phyloP scores from a whole-genome alignment of 2,329 filamentous ascomycete species.

The Remersonia thermophila region DNA sequence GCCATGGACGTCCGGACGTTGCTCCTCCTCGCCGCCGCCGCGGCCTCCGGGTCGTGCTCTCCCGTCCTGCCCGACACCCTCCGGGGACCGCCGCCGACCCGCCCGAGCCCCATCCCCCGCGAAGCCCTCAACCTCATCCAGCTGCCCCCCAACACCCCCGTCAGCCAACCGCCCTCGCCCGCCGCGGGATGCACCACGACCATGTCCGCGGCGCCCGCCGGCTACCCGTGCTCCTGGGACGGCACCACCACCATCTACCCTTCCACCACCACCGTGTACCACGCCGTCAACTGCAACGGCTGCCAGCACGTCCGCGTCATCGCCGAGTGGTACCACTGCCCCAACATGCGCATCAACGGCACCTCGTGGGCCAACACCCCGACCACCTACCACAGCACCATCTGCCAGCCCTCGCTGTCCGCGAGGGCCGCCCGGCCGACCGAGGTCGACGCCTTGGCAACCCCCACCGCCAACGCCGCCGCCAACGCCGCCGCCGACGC shows the following conservation, averaged over 20 bases:
- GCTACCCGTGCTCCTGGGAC: slow-evolving; percentile 22
- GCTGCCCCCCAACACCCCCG: neutral
- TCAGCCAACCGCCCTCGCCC: neutral
- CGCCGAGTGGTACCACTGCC: slow-evolving; percentile 17
- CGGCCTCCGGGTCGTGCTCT: slow-evolving; percentile 7
- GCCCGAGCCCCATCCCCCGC: neutral
- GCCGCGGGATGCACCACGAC: slow-evolving; percentile 18
- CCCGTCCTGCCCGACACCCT: slow-evolving; percentile 2
- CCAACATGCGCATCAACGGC: slow-evolving; percentile 15
- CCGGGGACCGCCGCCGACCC: no score
- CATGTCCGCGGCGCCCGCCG: slow-evolving; percentile 13
- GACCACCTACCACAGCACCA: slow-evolving; percentile 18
- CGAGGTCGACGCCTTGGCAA: neutral
- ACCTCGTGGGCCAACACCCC: slow-evolving; percentile 14
- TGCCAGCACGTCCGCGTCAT: slow-evolving; percentile 18
- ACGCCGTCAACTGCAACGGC: slow-evolving; percentile 22
- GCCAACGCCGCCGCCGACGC: neutral
- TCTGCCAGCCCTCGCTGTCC: slow-evolving; percentile 15
- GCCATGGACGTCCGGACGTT: slow-evolving; percentile 12
- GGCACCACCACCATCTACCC: slow-evolving; percentile 19
- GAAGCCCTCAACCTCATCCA: slow-evolving; percentile 5
- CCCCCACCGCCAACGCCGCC: slow-evolving; percentile 2
- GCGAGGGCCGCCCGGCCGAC: neutral
- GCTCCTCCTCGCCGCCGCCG: slow-evolving; percentile 7
- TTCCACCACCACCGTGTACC: slow-evolving; percentile 17